Conservation (phyloP, 192 early-diverging fungal genomes). For the Coemansia sp. region DNA sequence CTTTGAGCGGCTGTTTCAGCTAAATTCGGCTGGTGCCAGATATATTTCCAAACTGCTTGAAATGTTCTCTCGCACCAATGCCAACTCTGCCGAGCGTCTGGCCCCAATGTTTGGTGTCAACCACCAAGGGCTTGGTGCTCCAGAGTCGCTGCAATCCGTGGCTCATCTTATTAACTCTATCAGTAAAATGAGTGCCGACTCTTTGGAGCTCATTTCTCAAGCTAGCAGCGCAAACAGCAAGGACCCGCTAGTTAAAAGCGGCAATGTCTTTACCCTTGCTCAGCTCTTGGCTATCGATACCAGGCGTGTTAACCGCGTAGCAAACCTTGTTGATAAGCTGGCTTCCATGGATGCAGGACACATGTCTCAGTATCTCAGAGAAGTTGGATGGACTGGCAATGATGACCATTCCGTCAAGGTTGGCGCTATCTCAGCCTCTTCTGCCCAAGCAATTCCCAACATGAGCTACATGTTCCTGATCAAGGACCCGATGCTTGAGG, state of each 20-base stretch:
- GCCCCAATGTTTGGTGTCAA: conserved; percentile 36
- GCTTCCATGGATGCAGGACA: conserved; percentile 1
- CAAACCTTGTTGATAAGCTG: conserved; percentile 18
- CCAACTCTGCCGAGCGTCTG: conserved; percentile 2
- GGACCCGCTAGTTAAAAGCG: conserved; percentile 14
- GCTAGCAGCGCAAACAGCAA: conserved; percentile 9
- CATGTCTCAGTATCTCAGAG: conserved; percentile 12
- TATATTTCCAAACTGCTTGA: conserved; percentile 34
- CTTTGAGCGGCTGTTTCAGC: conserved; percentile 32
- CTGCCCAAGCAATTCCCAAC: conserved; percentile 16
- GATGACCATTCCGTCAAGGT: not conserved
- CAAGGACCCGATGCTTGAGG: conserved; percentile 13
- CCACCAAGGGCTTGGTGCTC: not conserved
- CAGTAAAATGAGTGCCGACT: conserved; percentile 10
- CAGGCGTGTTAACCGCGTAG: conserved; percentile 10
- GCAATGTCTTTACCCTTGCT: conserved; percentile 17
- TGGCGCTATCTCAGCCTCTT: not conserved
- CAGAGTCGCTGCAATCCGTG: conserved; percentile 10
- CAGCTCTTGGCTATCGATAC: conserved; percentile 20
- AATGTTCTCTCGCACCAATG: conserved; percentile 9
- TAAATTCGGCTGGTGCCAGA: conserved; percentile 17
- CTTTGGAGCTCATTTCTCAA: not conserved
- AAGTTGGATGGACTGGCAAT: conserved; percentile 26
- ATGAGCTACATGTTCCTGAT: conserved; percentile 32
- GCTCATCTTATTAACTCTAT: conserved; percentile 13